Conservation (phyloP, 163 green algal genomes). For the Smithsoniella earleae region DNA sequence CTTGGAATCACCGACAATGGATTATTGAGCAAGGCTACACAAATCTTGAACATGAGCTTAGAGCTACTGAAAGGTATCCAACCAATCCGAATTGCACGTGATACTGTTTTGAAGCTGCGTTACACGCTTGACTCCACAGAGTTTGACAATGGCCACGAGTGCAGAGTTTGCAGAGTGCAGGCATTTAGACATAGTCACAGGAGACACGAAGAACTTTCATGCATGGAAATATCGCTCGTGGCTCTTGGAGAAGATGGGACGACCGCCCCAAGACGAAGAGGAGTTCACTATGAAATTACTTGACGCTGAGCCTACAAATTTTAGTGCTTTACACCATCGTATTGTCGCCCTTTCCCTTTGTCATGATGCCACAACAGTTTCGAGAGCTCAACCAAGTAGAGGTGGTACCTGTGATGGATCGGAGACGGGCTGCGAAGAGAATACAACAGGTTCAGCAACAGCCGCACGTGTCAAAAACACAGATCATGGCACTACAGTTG, state of each 20-base stretch:
- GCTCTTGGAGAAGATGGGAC: not conserved
- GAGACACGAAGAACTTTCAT: constrained; percentile 29
- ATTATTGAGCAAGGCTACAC: not conserved
- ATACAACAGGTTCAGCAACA: no score
- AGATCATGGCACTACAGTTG: no score
- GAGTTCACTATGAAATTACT: constrained; percentile 14
- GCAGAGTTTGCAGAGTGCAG: constrained; percentile 3
- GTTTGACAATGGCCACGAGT: not conserved
- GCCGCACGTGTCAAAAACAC: no score
- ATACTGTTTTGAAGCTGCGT: no score
- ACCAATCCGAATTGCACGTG: not conserved
- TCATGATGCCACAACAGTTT: no score
- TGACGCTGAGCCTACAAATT: constrained; percentile 7
- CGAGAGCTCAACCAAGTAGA: no score
- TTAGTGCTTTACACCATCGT: constrained; percentile 9
- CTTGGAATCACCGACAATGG: constrained; percentile 18
- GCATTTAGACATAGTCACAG: constrained; percentile 20
- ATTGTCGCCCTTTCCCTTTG: not conserved
- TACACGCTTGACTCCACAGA: no score
- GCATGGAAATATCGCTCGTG: constrained; percentile 27
- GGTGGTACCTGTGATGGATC: no score
- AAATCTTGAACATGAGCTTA: not conserved
- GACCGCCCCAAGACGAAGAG: not conserved
- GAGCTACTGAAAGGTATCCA: not conserved
- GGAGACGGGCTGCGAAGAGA: no score